Conservation (phyloP, 2,329 filamentous ascomycete genomes). For the Arthroderma sp. region DNA sequence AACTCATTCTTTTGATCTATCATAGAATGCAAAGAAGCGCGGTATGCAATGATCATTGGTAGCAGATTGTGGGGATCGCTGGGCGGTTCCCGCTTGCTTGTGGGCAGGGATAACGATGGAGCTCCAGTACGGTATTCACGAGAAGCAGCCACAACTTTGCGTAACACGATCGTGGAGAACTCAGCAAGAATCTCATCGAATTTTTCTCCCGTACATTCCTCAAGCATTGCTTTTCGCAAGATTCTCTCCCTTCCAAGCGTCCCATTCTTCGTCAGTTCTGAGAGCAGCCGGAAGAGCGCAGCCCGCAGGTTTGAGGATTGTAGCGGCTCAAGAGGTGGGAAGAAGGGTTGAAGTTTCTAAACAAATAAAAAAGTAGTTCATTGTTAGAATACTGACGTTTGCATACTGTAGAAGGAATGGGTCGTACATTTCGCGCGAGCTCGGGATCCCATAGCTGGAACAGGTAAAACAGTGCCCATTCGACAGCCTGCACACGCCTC, state of each 20-base stretch:
- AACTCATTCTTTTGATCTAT: conserved; percentile 50
- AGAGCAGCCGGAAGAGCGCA: conserved; percentile 67
- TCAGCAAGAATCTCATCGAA: conserved; percentile 74
- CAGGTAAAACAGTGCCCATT: conserved; percentile 84
- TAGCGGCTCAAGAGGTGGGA: conserved; percentile 76
- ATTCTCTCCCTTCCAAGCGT: conserved; percentile 66
- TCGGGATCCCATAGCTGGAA: conserved; percentile 73
- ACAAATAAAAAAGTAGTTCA: background rate
- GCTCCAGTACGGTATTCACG: conserved; percentile 12
- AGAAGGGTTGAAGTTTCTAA: conserved; percentile 80
- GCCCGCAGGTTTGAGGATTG: conserved; percentile 84
- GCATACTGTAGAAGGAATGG: background rate
- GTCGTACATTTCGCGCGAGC: conserved; percentile 56
- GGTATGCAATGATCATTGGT: conserved; percentile 62
- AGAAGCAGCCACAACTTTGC: conserved; percentile 43
- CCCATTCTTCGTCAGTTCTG: conserved; percentile 79
- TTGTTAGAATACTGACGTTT: conserved; percentile 7
- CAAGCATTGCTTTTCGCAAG: conserved; percentile 85
- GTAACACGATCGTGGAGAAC: conserved; percentile 74
- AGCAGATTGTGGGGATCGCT: conserved; percentile 38
- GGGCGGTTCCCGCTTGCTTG: conserved; percentile 34
- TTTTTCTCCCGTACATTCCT: conserved; percentile 87
- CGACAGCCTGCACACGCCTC: conserved; percentile 66
- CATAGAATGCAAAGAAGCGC: conserved; percentile 49
- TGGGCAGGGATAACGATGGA: conserved; percentile 32